Evolutionary conservation across 495 filamentous ascomycete genomes (phyloP).

Genomic region (Tuber calosporum): DNA sequence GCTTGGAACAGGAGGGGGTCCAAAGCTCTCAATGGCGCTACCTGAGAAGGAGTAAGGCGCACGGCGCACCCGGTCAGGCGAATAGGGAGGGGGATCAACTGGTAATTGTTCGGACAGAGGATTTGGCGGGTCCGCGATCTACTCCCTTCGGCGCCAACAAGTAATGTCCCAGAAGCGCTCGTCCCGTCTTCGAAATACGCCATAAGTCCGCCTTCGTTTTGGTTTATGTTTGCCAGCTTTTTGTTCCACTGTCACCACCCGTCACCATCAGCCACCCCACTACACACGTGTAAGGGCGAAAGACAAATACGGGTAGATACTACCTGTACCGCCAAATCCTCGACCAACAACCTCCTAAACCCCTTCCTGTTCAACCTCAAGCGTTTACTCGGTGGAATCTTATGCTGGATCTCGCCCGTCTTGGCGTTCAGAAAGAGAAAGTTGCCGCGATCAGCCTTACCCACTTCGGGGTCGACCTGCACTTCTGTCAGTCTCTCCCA

Average conservation of each 20-base stretch:
- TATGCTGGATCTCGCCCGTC: slow-evolving; percentile 46
- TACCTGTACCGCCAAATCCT: slow-evolving; percentile 48
- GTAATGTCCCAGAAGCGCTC: slow-evolving; percentile 46
- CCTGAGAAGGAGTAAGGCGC: slow-evolving; percentile 44
- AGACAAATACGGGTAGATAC: neutral
- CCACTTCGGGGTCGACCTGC: slow-evolving; percentile 49
- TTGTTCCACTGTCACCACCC: slow-evolving; percentile 45
- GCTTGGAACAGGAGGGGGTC: slow-evolving; percentile 60
- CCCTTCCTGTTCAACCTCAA: slow-evolving; percentile 50
- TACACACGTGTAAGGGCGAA: neutral
- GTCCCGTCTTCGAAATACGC: slow-evolving; percentile 52
- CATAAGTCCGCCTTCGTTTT: slow-evolving; percentile 42
- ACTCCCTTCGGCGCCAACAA: slow-evolving; percentile 55
- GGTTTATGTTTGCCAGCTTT: slow-evolving; percentile 44
- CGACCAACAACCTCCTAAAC: slow-evolving; percentile 47
- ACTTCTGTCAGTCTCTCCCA: slow-evolving; percentile 45
- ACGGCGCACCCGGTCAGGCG: slow-evolving; percentile 48
- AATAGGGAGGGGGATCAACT: slow-evolving; percentile 47
- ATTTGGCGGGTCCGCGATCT: slow-evolving; percentile 44
- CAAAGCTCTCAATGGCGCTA: slow-evolving; percentile 46
- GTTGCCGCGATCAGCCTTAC: slow-evolving; percentile 47
- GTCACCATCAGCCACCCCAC: neutral
- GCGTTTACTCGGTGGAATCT: slow-evolving; percentile 48
- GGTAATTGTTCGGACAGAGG: slow-evolving; percentile 41
- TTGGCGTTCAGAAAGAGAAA: slow-evolving; percentile 53